A percentile compares a stretch with the other conserved stretches of the same genome.
Evolutionary conservation across 176 grass and related monocot genomes (phyloP).

Genomic region (Cenchrus fungigraminus): DNA sequence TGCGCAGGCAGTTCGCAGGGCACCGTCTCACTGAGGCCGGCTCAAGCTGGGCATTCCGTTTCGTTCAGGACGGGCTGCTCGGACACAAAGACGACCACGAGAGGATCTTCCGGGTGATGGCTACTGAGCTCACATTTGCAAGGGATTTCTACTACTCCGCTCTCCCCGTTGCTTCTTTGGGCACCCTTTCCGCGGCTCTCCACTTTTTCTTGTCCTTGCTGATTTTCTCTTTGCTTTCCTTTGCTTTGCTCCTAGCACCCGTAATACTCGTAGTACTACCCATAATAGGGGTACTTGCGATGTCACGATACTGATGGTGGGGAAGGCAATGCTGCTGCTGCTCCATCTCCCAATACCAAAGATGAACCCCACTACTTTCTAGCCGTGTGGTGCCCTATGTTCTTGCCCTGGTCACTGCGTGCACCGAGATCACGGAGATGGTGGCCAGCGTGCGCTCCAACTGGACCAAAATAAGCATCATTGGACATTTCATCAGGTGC

Average conservation of each 20-base stretch:
- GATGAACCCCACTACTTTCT: too few species aligned
- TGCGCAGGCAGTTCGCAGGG: slow-evolving; percentile 5
- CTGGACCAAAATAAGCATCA: slow-evolving; percentile 3
- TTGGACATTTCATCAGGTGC: slow-evolving; percentile 4
- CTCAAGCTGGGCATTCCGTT: slow-evolving; percentile 7
- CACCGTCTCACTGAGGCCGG: neutral
- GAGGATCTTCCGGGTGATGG: slow-evolving; percentile 9
- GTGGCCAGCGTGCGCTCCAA: neutral
- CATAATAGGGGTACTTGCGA: too few species aligned
- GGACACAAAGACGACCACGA: neutral
- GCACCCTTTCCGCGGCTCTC: neutral
- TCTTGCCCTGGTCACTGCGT: neutral
- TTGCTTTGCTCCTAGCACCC: too few species aligned
- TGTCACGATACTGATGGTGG: too few species aligned
- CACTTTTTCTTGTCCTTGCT: neutral
- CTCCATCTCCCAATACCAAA: too few species aligned
- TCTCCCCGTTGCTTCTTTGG: neutral
- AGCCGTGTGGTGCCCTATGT: too few species aligned
- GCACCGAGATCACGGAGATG: neutral
- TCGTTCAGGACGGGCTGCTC: neutral
- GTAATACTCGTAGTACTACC: too few species aligned
- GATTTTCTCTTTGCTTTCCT: neutral
- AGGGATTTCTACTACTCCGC: slow-evolving; percentile 17
- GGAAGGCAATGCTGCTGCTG: too few species aligned
- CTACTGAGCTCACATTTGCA: neutral